Evolutionary conservation across 768 basidiomycete species (phyloP), one percentile per base, ranked within the genome.

Genomic region (Suillus luteus): DNA sequence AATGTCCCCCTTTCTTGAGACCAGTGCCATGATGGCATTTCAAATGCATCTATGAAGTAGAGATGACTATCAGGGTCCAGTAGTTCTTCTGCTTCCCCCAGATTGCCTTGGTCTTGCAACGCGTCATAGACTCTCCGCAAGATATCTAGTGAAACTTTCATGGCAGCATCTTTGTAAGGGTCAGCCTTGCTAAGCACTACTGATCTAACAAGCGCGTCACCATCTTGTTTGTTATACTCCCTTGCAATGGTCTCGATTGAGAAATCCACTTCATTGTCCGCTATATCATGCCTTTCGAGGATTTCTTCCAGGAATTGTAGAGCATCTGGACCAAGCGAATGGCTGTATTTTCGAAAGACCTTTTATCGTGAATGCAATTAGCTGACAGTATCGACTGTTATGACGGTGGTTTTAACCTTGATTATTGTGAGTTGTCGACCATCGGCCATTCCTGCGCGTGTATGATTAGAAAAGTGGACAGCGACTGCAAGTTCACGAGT

Each of bases 21-120:
- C 88, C 93, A 99, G 69, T 90, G 85, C 89, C 95, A 95, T 14
- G 88, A 78, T 1, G 97, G 97, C 95, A 99, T 98, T 59, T 96
- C 95, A 70, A 95, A 96, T 11, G 96, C 90, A 73, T 96, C 87
- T 37, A 99, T 80, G 67, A 98, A 80, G 69, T 87, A 86, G 35
- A 99, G 77, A 72, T 97, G 92, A 48, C 83, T 87, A 38, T 93
- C 89, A 7, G 91, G 88, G 67, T 95, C 93, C 31, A 95, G 80
- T 9, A 84, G 73, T 51, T 91, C 89, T 67, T 87, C 85, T 43
- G 78, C 71, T 43, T 75, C 76, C 48, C 69, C 70, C 9, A 80
- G 74, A 35, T 78, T 75, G 17, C 85, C 87, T 70, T 88, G 85
- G 61, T 86, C 86, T 72, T 92, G 90, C 63, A 94, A 81, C 1